Conservation (phyloP, 148 eudicot species). For the Pharnaceum exiguum region DNA sequence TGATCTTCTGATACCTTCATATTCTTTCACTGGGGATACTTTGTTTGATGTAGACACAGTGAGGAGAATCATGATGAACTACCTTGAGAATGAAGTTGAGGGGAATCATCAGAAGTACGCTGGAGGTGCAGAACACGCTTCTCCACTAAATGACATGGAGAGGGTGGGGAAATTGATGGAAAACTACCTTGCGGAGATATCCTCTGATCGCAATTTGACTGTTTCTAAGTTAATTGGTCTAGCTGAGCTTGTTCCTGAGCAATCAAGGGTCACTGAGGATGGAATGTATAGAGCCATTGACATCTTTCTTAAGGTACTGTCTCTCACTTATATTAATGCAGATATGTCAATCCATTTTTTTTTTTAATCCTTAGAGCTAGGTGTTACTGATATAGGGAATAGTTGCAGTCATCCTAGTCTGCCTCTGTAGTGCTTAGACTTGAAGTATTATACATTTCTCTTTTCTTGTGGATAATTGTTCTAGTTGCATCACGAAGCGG, state of each 20-base stretch:
- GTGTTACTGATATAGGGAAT: neutral
- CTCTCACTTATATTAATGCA: neutral
- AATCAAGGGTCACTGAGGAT: constrained; percentile 70
- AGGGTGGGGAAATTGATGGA: constrained; percentile 82
- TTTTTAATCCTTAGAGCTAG: neutral
- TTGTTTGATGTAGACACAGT: constrained; percentile 84
- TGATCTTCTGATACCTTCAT: constrained; percentile 84
- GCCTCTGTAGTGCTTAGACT: too few relatives aligned
- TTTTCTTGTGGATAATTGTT: too few relatives aligned
- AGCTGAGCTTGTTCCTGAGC: constrained; percentile 77
- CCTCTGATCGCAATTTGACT: constrained; percentile 68
- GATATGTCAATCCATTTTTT: neutral
- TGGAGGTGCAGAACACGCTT: constrained; percentile 29
- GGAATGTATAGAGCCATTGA: constrained; percentile 89
- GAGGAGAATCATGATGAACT: constrained; percentile 60
- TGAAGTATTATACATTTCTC: too few relatives aligned
- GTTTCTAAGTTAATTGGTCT: constrained; percentile 59
- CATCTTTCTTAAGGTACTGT: constrained; percentile 74
- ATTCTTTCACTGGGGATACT: constrained; percentile 66
- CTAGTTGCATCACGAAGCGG: too few relatives aligned
- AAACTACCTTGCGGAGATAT: constrained; percentile 68
- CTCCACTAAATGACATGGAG: constrained; percentile 44
- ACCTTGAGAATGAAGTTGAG: constrained; percentile 49
- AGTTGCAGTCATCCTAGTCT: too few relatives aligned
- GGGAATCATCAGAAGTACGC: constrained; percentile 28